Base-by-base conservation (phyloP, 2,329 filamentous ascomycete species). In the Plenodomus tracheiphilus region DNA sequence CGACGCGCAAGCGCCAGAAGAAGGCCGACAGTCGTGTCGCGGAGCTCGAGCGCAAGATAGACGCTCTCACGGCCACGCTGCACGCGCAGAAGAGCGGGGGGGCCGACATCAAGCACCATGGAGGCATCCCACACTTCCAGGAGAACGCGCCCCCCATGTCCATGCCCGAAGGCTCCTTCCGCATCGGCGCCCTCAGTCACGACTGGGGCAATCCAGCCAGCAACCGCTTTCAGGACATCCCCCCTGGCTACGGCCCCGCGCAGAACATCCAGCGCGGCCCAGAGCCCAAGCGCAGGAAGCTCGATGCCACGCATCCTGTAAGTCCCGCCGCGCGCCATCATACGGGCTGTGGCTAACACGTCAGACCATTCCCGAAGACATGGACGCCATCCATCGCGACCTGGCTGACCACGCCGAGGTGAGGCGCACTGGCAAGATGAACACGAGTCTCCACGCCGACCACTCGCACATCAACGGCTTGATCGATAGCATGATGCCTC, bases 1-100 rank as follows among this genome's bases (percentile, higher is more conserved):
- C 84, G 0, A 84, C 79, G 13, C 74, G 90, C 35, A 96, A 95
- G 74, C 81, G 91, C 38, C 89, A 93, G 76, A 96, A 93, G 78
- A 96, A 96, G 79, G 91, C 89, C 45, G 92, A 96, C 69, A 93
- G 85, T 58, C 82, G 91, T 43, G 91, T 97, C 11, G 88, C 91
- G 8, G 91, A 96, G 76, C 79, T 97, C 43, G 91, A 96, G 77
- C 91, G 87, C 78, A 95, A 95, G 77, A 93, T 96, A 56, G 91
- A 96, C 76, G 89, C 88, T 8, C 71, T 96, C 68, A 96, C 89
- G 7, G 89, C 90, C 6, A 91, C 85, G 30, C 69, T 96, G 56
- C 86, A 90, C 39, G 84, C 88, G 22, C 74, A 76, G 54, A 72
- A 72, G 51, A 43, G 55, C 3, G 61, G 43, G 13, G 47, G 21